phyloP scores from a whole-genome alignment of 805 yeast genomes.

The Yarrowia hollandica region DNA sequence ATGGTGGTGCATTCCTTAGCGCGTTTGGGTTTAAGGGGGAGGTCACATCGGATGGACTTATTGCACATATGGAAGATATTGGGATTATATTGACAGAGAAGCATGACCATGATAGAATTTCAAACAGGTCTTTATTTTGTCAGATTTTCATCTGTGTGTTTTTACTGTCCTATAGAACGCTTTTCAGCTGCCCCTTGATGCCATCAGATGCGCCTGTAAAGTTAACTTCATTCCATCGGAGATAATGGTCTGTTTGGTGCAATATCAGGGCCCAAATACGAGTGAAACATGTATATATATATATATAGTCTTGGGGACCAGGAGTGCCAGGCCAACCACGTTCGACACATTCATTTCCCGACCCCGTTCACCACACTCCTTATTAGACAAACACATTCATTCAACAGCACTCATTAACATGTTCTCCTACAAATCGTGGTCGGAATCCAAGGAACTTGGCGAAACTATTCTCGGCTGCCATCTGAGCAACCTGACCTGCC shows the following conservation, averaged over 20 bases:
- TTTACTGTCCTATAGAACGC: too few relatives aligned
- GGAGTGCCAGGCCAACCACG: too few relatives aligned
- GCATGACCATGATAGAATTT: too few relatives aligned
- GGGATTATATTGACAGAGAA: too few relatives aligned
- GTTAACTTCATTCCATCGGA: conserved; percentile 25
- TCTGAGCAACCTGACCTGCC: conserved; percentile 6
- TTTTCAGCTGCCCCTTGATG: conserved; percentile 12
- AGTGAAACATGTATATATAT: background rate
- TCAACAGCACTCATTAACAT: background rate
- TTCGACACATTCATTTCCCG: background rate
- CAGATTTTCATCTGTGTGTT: too few relatives aligned
- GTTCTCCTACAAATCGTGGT: conserved; percentile 1
- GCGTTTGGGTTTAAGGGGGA: conserved; percentile 19
- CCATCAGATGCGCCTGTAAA: too few relatives aligned
- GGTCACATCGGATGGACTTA: background rate
- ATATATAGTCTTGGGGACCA: background rate
- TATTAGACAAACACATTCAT: background rate
- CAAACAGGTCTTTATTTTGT: too few relatives aligned
- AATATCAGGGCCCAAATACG: background rate
- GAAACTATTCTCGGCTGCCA: background rate
- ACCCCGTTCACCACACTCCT: background rate
- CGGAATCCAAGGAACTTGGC: background rate
- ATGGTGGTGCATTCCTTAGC: background rate
- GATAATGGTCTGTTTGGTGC: conserved; percentile 7
- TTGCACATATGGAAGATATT: too few relatives aligned